Evolutionary conservation across 768 basidiomycete species (phyloP).

Genomic region (Collybiopsis luxurians): DNA sequence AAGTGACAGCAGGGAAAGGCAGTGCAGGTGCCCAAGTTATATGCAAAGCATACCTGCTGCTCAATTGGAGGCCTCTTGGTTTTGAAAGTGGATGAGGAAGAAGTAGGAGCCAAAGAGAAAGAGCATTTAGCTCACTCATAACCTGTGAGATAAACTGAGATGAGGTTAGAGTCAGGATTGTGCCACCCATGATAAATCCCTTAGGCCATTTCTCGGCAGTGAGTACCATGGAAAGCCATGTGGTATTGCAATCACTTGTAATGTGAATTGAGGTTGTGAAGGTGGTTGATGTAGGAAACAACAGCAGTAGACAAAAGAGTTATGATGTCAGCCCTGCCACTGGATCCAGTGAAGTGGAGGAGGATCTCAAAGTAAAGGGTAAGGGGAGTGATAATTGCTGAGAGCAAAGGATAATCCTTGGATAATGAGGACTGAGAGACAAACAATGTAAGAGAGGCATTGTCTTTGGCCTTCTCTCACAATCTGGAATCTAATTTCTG

Average conservation of each 20-base stretch:
- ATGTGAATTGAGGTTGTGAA: conserved; percentile 11
- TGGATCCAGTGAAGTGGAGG: not conserved
- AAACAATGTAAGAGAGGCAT: not conserved
- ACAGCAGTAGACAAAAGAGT: not conserved
- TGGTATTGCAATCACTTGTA: conserved; percentile 16
- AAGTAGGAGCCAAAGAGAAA: not conserved
- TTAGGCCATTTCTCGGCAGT: conserved; percentile 11
- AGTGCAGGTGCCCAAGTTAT: not conserved
- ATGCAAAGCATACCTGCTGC: not conserved
- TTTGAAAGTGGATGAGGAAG: not conserved
- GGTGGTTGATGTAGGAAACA: conserved; percentile 7
- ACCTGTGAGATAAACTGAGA: not conserved
- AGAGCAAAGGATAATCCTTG: conserved; percentile 2
- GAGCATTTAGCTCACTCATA: not conserved
- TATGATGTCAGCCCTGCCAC: not conserved
- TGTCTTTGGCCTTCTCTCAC: not conserved
- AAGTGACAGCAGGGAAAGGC: not conserved
- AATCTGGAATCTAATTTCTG: not conserved
- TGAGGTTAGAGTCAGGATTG: conserved; percentile 7
- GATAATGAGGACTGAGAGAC: not conserved
- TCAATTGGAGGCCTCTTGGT: not conserved
- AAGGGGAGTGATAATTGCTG: not conserved
- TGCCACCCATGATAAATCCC: conserved; percentile 13
- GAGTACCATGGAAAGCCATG: conserved; percentile 10
- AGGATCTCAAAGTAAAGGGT: conserved; percentile 4